phyloP scores from a whole-genome alignment of 768 basidiomycete genomes.

The Bullera alba region DNA sequence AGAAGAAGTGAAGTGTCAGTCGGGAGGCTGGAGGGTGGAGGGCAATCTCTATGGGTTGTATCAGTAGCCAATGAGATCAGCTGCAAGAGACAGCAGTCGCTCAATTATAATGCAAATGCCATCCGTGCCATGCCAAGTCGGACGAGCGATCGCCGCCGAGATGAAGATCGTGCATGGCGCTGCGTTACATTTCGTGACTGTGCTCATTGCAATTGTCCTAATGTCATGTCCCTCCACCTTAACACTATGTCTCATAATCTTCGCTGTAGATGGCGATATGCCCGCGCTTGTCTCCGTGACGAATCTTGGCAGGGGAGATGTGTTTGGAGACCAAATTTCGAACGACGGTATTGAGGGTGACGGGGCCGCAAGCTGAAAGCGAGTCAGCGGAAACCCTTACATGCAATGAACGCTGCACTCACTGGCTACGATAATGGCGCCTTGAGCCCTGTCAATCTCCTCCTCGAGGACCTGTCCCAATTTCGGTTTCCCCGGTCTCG shows the following conservation, averaged over 20 bases:
- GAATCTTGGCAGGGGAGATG: constrained; percentile 55
- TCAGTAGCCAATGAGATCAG: background rate
- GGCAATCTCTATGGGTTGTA: no score
- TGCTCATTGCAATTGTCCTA: background rate
- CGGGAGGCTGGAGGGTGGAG: no score
- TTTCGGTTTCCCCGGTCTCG: constrained; percentile 61
- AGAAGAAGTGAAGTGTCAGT: constrained; percentile 5
- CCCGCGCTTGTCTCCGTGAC: constrained; percentile 57
- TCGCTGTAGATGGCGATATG: constrained; percentile 60
- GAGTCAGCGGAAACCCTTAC: background rate
- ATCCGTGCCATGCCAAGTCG: no score
- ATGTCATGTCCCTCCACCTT: background rate
- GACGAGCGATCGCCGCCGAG: no score
- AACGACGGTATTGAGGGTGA: constrained; percentile 61
- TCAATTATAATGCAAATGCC: no score
- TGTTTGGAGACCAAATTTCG: constrained; percentile 59
- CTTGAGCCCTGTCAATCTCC: constrained; percentile 56
- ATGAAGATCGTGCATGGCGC: no score
- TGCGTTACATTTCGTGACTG: background rate
- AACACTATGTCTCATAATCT: constrained; percentile 56
- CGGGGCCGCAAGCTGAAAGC: constrained; percentile 63
- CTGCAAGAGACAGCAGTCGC: background rate
- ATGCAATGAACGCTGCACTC: constrained; percentile 42
- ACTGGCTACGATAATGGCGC: constrained; percentile 64
- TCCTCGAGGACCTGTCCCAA: constrained; percentile 59